A percentile compares a stretch with the other conserved stretches of the same genome.
Evolutionary conservation across 202 grass and related monocot species (phyloP).

Genomic region (Schoenoplectus tabernaemontani): DNA sequence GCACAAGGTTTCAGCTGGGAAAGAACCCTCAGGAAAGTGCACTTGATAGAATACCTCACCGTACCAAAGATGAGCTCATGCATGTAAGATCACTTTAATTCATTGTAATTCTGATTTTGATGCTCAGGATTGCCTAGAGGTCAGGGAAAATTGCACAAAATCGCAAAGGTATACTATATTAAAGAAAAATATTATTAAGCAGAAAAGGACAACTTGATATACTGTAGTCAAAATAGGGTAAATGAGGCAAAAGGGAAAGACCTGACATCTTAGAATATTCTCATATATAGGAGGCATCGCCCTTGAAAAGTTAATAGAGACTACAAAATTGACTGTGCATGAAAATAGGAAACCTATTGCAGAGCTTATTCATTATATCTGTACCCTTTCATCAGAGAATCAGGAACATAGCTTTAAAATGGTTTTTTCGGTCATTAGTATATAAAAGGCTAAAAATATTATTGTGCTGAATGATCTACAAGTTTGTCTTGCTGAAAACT

Average conservation of each 20-base stretch:
- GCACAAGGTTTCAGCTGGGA: slow-evolving; percentile 67
- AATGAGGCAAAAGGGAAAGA: background rate
- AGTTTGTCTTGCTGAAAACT: background rate
- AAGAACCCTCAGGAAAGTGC: slow-evolving; percentile 94
- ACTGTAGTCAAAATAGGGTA: background rate
- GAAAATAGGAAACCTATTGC: background rate
- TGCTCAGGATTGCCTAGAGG: background rate
- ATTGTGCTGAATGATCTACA: background rate
- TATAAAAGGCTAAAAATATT: background rate
- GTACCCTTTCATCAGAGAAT: too few relatives aligned
- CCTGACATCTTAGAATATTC: background rate
- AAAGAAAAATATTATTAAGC: background rate
- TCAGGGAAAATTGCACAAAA: background rate
- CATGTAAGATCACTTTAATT: slow-evolving; percentile 57
- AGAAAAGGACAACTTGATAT: background rate
- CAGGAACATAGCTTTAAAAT: background rate
- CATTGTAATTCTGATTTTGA: slow-evolving; percentile 9
- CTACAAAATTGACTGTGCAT: background rate
- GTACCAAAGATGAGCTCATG: slow-evolving; percentile 81
- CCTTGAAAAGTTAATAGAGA: background rate
- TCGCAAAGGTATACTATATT: background rate
- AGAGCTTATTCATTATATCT: background rate
- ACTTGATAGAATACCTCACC: slow-evolving; percentile 62
- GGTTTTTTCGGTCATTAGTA: background rate
- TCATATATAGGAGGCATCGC: background rate